Base-by-base conservation (phyloP, 441 rosid species). In the Metrosideros polymorpha region DNA sequence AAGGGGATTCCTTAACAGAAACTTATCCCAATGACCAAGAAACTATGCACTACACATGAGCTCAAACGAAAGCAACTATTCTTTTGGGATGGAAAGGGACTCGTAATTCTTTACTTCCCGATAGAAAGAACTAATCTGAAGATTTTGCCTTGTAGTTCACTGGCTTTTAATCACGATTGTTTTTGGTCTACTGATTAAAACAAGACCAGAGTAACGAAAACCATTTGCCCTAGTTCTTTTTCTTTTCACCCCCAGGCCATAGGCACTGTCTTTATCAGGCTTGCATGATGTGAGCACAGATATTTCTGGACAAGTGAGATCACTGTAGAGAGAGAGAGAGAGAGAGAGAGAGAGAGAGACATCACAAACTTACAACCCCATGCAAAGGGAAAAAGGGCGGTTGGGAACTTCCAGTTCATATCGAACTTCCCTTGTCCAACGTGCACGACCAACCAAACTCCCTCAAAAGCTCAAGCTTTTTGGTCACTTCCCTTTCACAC, bases 351-450 rank as follows among this genome's bases (percentile, higher is more conserved):
- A 85, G 85, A 84, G 45, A 63, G n/a, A 57, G 85, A 90, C 83
- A 45, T n/a, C 82, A 61, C 83, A 42, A 84, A 88, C 85, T 83
- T 57, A 5, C 35, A 88, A 66, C 88, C 86, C 83, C 91, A 90
- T 90, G 92, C 91, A 90, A 91, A 84, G 88, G 83, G 85, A 87
- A 56, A 90, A 86, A 87, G 43, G 86, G 88, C 89, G 85, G 85
- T 75, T 84, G 54, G 90, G 90, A 89, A 92, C 91, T 90, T 89
- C 88, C 91, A 89, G 94, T 94, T 93, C 88, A 90, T 71, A 91
- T 92, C 89, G 84, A 91, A 95, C 92, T 92, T 55, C 59, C 59
- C 45, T 77, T 88, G 92, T 89, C 89, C 93, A 91, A 90, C 89
- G 86, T 86, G 85, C 76, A 66, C 27, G 47, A 35, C 84, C 88